Evolutionary conservation across 352 stramenopile genomes (phyloP).

Genomic region (Paralagenidium karlingii): DNA sequence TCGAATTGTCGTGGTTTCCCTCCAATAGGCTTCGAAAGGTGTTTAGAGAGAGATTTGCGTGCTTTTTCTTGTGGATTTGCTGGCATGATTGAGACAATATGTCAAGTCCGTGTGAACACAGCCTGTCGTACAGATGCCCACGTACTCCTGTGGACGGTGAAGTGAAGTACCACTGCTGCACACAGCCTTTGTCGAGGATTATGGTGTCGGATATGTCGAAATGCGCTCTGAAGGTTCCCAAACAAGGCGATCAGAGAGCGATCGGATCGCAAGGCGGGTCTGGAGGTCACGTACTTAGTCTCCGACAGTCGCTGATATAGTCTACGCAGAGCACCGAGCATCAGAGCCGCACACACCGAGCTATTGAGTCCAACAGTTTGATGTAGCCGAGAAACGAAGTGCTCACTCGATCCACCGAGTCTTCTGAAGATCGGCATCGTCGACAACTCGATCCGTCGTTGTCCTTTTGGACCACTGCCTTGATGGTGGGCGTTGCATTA

Average conservation of each 20-base stretch:
- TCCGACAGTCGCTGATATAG: constrained; percentile 47
- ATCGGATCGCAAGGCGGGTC: neutral
- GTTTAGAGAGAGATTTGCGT: too few species aligned
- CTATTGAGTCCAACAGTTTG: neutral
- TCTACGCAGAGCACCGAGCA: constrained; percentile 6
- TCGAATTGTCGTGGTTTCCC: too few species aligned
- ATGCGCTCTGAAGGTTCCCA: constrained; percentile 16
- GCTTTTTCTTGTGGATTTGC: too few species aligned
- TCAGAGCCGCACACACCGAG: neutral
- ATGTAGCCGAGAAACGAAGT: neutral
- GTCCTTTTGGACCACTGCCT: neutral
- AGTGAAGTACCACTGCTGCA: constrained; percentile 46
- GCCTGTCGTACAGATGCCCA: neutral
- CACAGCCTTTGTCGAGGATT: constrained; percentile 23
- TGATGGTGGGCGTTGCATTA: neutral
- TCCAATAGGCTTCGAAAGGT: too few species aligned
- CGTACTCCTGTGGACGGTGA: constrained; percentile 33
- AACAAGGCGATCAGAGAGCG: neutral
- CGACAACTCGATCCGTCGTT: constrained; percentile 26
- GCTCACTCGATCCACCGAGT: constrained; percentile 44
- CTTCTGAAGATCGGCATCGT: constrained; percentile 27
- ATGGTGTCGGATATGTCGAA: constrained; percentile 48
- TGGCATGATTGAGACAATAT: too few species aligned
- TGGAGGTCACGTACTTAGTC: constrained; percentile 18
- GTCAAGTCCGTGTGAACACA: too few species aligned